phyloP scores from a whole-genome alignment of 345 rosid species.

The Euphorbia tirucalli region DNA sequence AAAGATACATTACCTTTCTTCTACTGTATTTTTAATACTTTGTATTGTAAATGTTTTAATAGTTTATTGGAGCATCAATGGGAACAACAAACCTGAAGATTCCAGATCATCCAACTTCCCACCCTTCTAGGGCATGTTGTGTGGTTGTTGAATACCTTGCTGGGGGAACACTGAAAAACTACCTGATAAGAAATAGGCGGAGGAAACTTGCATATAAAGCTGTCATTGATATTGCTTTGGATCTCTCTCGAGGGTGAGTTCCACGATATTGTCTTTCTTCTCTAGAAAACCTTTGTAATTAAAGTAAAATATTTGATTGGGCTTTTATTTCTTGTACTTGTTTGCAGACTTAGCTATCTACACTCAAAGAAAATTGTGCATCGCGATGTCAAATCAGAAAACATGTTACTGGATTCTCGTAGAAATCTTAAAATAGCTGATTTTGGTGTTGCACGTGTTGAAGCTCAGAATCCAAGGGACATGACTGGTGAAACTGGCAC shows the following conservation, averaged over 20 bases:
- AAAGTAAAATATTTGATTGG: background rate
- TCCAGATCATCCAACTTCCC: conserved; percentile 43
- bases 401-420: conserved; percentile 68
- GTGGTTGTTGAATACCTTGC: conserved; percentile 82
- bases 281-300: background rate
- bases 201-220: conserved; percentile 74
- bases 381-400: conserved; percentile 94
- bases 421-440: conserved; percentile 83
- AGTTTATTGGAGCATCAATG: conserved; percentile 97
- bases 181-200: conserved; percentile 59
- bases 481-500: conserved; percentile 99
- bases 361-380: conserved; percentile 89
- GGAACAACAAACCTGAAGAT: conserved; percentile 83
- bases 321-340: conserved; percentile 8
- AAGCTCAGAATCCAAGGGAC: conserved; percentile 88
- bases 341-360: conserved; percentile 79
- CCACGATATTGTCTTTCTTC: background rate
- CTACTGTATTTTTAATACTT: conserved; percentile 7
- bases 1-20: background rate
- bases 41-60: conserved; percentile 10
- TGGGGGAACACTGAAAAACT: conserved; percentile 85
- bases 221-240: conserved; percentile 83
- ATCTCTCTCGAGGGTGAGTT: conserved; percentile 81
- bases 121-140: conserved; percentile 81
- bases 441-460: conserved; percentile 98